Evolutionary conservation across 2,329 filamentous ascomycete genomes (phyloP), one percentile per base, ranked within the genome.

Genomic region (Diaporthe caulivora): DNA sequence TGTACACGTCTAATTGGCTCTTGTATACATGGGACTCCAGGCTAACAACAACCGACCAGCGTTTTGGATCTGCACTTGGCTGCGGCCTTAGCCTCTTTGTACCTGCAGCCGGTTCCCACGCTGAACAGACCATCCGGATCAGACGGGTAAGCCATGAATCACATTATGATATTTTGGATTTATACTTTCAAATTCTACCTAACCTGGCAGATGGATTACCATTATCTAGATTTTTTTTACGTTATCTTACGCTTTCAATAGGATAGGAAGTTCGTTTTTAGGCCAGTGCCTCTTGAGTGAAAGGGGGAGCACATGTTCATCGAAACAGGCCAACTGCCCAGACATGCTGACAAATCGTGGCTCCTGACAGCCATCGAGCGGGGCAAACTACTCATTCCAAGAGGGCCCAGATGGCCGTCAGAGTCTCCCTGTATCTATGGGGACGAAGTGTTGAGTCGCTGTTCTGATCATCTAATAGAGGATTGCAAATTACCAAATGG

Each of bases 31-130:
- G 62, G 47, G 47, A 53, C 31, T 67, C 62, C 44, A 67, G 47
- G 69, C 31, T 17, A 34, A 11, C 44, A 31, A 37, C 42, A 53
- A 18, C 40, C 21, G 69, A 42, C 54, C 55, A 18, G 42, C 42
- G 44, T 62, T 60, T 71, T 51, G 29, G 42, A 40, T 71, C 42
- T 21, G 57, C 54, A 37, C 69, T 71, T 60, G 44, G 55, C 44
- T 15, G 44, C 40, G 15, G 40, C 40, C 29, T 44, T 57, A 54
- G 51, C 34, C 24, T 42, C 53, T 5, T 47, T 49, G 53, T 70
- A 55, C 44, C 67, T 58, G 62, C 44, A 53, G 62, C 51, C 15
- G 17, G 47, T 53, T 53, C n/a, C 47, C n/a, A 11, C 24, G 37
- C 62, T 37, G 29, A 65, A 49, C 44, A 18, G 29, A 51, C 29